Percentiles rank a stretch among this genome's conserved stretches.
Conservation (phyloP, 192 early-diverging fungal species). For the Coemansia sp. region DNA sequence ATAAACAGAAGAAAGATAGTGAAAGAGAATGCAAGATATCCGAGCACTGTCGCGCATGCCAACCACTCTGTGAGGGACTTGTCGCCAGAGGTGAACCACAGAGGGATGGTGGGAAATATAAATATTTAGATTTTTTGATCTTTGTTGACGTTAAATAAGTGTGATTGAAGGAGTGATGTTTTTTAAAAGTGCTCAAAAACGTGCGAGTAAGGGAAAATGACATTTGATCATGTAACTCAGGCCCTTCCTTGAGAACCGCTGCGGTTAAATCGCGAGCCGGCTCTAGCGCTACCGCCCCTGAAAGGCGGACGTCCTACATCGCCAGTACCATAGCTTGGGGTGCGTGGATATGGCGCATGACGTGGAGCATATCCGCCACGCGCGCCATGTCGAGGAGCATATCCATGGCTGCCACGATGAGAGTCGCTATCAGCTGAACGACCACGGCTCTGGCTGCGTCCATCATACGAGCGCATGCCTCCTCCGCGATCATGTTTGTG, state of each 20-base stretch:
- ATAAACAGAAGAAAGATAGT: background rate
- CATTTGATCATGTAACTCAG: no score
- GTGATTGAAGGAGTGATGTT: no score
- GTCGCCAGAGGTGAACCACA: no score
- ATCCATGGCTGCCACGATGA: conserved; percentile 18
- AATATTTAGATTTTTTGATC: background rate
- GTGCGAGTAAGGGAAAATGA: no score
- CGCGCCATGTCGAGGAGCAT: conserved; percentile 8
- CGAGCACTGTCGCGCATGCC: background rate
- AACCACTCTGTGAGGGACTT: no score
- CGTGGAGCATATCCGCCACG: conserved; percentile 20
- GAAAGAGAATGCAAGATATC: background rate
- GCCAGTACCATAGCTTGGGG: background rate
- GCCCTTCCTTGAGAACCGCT: no score
- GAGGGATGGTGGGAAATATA: no score
- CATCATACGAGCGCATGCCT: background rate
- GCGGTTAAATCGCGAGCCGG: no score
- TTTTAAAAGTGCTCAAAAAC: background rate
- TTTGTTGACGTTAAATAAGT: conserved; percentile 10
- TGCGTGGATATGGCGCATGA: conserved; percentile 43
- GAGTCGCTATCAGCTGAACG: conserved; percentile 16
- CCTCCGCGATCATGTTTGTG: conserved; percentile 8
- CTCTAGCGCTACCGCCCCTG: background rate
- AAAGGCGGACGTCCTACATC: background rate
- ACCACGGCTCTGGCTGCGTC: conserved; percentile 36